Conservation (phyloP, 1,284 basidiomycete species). For the Coniferiporia sulphurascens region DNA sequence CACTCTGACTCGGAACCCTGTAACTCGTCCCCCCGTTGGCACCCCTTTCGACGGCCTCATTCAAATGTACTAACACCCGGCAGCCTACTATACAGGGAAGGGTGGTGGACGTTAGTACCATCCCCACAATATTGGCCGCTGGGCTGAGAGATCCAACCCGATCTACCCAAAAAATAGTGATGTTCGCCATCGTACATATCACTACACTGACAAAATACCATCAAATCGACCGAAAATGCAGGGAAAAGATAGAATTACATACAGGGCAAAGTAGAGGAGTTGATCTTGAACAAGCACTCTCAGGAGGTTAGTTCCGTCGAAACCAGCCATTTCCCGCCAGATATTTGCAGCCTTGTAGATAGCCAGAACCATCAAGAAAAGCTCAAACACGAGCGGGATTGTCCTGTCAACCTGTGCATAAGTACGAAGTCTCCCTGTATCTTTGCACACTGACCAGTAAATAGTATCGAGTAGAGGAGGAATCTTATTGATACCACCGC, state of each 20-base stretch:
- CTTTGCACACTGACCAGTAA: not conserved
- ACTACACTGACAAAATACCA: not conserved
- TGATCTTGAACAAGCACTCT: not conserved
- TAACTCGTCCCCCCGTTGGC: not conserved
- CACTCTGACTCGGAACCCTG: not conserved
- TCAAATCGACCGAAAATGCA: not conserved
- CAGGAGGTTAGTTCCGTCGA: not conserved
- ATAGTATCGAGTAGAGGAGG: not conserved
- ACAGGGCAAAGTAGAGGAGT: slow-evolving; percentile 1
- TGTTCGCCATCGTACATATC: not conserved
- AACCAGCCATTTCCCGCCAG: not conserved
- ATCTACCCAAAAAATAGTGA: not conserved
- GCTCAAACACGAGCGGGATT: not conserved
- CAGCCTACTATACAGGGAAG: not conserved
- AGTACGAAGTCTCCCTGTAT: too few species aligned
- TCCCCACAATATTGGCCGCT: not conserved
- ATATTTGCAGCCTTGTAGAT: not conserved
- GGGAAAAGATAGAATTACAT: not conserved
- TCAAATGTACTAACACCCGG: not conserved
- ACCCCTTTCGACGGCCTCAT: not conserved
- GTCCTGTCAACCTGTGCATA: not conserved
- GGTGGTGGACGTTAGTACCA: not conserved
- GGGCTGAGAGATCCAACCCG: not conserved
- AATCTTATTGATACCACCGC: not conserved
- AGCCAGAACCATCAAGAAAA: slow-evolving; percentile 1